Conservation (phyloP, 257 asterid species). For the Solanum appendiculatum region DNA sequence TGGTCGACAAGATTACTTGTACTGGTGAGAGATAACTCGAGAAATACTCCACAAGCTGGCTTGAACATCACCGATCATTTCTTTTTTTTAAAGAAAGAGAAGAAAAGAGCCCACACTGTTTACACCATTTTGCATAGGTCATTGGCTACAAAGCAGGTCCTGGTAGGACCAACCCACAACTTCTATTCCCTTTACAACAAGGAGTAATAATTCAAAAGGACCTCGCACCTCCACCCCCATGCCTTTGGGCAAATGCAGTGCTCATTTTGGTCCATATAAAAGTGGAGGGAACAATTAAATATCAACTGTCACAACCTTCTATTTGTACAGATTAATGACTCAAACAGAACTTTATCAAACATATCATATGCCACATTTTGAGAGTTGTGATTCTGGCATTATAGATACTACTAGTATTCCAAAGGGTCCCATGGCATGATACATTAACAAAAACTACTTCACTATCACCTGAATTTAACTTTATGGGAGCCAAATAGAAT, state of each 20-base stretch:
- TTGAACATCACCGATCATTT: neutral
- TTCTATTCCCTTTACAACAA: neutral
- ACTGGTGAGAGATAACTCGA: neutral
- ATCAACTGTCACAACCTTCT: neutral
- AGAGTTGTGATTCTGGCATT: neutral
- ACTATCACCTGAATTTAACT: neutral
- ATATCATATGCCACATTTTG: neutral
- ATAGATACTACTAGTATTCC: neutral
- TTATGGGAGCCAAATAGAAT: neutral
- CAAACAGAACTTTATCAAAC: neutral
- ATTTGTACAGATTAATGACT: neutral
- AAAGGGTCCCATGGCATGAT: neutral
- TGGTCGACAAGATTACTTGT: neutral
- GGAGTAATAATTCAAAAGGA: neutral
- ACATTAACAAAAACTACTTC: neutral
- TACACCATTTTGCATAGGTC: neutral
- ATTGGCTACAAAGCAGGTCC: neutral
- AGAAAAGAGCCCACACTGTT: neutral
- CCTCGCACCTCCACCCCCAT: neutral
- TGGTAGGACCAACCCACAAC: neutral
- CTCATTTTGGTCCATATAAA: neutral
- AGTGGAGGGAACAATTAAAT: neutral
- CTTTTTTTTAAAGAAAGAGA: neutral
- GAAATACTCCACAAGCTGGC: neutral
- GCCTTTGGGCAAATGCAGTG: neutral